Evolutionary conservation across 306 rosid genomes (phyloP).

Genomic region (Trifolium subterraneum): DNA sequence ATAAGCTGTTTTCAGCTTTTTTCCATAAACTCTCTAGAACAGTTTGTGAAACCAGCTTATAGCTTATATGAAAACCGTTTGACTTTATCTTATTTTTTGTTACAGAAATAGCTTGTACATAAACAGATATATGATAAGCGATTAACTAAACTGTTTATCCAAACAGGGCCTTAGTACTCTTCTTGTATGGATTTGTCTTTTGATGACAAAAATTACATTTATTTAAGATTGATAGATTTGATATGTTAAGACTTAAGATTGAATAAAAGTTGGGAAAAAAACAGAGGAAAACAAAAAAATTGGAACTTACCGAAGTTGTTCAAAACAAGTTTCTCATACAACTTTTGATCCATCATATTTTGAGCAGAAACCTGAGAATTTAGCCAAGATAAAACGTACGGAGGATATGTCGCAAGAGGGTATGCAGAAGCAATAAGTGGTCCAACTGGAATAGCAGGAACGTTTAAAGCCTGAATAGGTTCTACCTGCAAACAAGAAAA

Average conservation of each 20-base stretch:
- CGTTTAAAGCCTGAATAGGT: conserved; percentile 70
- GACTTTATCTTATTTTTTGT: neutral
- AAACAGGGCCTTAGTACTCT: neutral
- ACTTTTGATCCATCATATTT: conserved; percentile 73
- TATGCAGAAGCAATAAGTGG: conserved; percentile 59
- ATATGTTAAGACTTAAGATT: neutral
- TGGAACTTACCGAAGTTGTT: conserved; percentile 75
- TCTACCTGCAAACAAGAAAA: conserved; percentile 59
- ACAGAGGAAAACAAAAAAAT: neutral
- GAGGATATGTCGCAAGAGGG: conserved; percentile 65
- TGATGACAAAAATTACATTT: neutral
- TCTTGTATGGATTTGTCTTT: neutral
- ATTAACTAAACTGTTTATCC: neutral
- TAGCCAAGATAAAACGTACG: conserved; percentile 68
- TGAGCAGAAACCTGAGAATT: conserved; percentile 73
- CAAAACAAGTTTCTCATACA: conserved; percentile 72
- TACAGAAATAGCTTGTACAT: neutral
- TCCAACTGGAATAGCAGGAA: conserved; percentile 81
- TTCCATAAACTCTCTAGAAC: neutral
- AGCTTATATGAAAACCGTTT: neutral
- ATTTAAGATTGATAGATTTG: neutral
- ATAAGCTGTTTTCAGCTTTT: neutral
- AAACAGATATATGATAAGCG: neutral
- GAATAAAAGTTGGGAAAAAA: conserved; percentile 8
- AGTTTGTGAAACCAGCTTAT: neutral